Evolutionary conservation across 2,329 filamentous ascomycete genomes (phyloP).

Genomic region (Talaromyces sp.): DNA sequence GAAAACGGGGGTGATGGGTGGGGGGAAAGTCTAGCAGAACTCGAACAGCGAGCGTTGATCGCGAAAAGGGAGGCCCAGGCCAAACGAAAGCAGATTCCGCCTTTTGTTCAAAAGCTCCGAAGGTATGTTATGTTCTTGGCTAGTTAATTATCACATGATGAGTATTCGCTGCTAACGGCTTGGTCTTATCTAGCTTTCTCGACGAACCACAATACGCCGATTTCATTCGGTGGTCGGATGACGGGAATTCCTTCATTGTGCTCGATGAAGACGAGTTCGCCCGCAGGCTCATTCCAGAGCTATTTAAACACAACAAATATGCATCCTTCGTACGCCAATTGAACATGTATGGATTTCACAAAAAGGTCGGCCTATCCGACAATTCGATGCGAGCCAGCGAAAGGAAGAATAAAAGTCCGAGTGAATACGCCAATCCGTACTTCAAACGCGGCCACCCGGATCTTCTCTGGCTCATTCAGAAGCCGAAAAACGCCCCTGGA

Average conservation of each 20-base stretch:
- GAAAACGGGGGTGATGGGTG: slow-evolving; percentile 37
- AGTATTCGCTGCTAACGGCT: slow-evolving; percentile 17
- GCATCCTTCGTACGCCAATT: slow-evolving; percentile 72
- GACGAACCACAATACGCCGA: slow-evolving; percentile 91
- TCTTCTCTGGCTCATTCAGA: slow-evolving; percentile 92
- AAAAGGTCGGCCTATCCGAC: slow-evolving; percentile 82
- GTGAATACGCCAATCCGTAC: slow-evolving; percentile 96
- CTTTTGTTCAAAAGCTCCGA: slow-evolving; percentile 96
- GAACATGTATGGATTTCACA: slow-evolving; percentile 63
- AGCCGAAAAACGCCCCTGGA: slow-evolving; percentile 70
- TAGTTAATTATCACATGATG: background rate
- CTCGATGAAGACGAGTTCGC: slow-evolving; percentile 90
- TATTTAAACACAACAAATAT: slow-evolving; percentile 78
- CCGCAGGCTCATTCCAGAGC: slow-evolving; percentile 66
- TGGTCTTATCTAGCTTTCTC: slow-evolving; percentile 66
- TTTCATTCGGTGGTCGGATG: slow-evolving; percentile 93
- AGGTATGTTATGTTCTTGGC: slow-evolving; percentile 58
- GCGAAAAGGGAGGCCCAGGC: slow-evolving; percentile 84
- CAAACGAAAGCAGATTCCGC: slow-evolving; percentile 92
- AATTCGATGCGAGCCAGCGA: slow-evolving; percentile 98
- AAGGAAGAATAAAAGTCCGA: slow-evolving; percentile 94
- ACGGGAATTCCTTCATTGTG: slow-evolving; percentile 94
- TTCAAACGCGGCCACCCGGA: slow-evolving; percentile 92
- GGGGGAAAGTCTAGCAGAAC: slow-evolving; percentile 66
- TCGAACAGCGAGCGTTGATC: slow-evolving; percentile 73